phyloP scores from a whole-genome alignment of 108 stramenopile species.

The Nitzschia sp. region DNA sequence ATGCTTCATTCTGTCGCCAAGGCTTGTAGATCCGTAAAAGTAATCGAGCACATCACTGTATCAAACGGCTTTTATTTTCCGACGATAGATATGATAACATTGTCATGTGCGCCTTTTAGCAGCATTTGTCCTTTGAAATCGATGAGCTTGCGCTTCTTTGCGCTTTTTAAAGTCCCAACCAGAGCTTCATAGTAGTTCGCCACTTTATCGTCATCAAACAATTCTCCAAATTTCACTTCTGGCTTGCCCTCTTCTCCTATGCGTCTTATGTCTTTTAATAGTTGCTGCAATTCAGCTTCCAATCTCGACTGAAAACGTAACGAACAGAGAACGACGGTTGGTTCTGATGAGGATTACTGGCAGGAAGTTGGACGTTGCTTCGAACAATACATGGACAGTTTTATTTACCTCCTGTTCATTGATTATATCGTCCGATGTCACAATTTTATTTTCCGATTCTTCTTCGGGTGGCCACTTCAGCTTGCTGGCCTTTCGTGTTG shows the following conservation, averaged over 20 bases:
- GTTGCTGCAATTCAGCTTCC: constrained; percentile 17
- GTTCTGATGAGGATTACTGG: too few species aligned
- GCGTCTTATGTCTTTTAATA: constrained; percentile 58
- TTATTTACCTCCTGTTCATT: constrained; percentile 10
- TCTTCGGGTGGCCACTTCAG: background rate
- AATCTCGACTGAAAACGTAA: background rate
- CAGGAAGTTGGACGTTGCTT: too few species aligned
- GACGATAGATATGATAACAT: constrained; percentile 67
- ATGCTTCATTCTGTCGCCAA: too few species aligned
- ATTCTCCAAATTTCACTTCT: constrained; percentile 63
- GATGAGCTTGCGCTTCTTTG: constrained; percentile 81
- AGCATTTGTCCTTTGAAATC: constrained; percentile 87
- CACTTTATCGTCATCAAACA: constrained; percentile 84
- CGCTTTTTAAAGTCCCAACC: constrained; percentile 82
- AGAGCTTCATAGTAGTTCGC: constrained; percentile 84
- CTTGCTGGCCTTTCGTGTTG: too few species aligned
- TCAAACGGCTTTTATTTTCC: constrained; percentile 18
- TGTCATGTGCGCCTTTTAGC: constrained; percentile 81
- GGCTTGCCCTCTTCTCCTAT: constrained; percentile 49
- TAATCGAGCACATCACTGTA: background rate
- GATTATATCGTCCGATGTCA: background rate
- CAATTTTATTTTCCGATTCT: background rate
- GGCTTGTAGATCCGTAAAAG: background rate
- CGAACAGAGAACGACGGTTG: background rate
- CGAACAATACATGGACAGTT: too few species aligned